A percentile compares a stretch with the other conserved stretches of the same genome.
Evolutionary conservation across 1,284 basidiomycete genomes (phyloP).

Genomic region (Anthracocystis walkeri): DNA sequence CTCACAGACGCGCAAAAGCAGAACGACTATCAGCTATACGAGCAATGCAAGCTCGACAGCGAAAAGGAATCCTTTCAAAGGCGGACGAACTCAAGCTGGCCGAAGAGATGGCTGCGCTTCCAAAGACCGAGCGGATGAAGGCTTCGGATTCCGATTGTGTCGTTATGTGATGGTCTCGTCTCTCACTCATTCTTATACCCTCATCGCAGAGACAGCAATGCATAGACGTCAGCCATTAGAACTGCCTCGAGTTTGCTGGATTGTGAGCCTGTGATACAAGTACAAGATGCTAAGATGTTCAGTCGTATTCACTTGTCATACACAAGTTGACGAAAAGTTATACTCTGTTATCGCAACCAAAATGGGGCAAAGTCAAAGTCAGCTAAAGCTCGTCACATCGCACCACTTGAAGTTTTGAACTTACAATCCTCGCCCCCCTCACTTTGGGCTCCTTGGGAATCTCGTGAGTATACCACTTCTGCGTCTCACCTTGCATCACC

Average conservation of each 20-base stretch:
- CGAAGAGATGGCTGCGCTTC: constrained; percentile 55
- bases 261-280: not conserved
- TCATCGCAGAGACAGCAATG: not conserved
- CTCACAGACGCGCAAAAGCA: constrained; percentile 50
- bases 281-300: not conserved
- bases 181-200: constrained; percentile 6
- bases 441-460: constrained; percentile 61
- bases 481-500: constrained; percentile 74
- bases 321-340: constrained; percentile 55
- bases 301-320: constrained; percentile 26
- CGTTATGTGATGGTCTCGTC: constrained; percentile 21
- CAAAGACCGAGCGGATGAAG: constrained; percentile 34
- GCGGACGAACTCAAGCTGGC: constrained; percentile 56
- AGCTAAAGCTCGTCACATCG: not conserved
- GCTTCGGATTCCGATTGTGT: constrained; percentile 46
- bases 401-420: not conserved
- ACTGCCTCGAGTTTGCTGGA: too few relatives aligned
- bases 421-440: constrained; percentile 52
- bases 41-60: constrained; percentile 55
- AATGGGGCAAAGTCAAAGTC: not conserved
- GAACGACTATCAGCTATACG: constrained; percentile 56
- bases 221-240: not conserved
- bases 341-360: constrained; percentile 25
- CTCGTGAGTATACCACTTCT: constrained; percentile 72
- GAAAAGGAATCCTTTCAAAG: constrained; percentile 54